Evolutionary conservation across 331 rosid species (phyloP), one percentile per base, ranked within the genome.

Genomic region (Quercus tomentella): DNA sequence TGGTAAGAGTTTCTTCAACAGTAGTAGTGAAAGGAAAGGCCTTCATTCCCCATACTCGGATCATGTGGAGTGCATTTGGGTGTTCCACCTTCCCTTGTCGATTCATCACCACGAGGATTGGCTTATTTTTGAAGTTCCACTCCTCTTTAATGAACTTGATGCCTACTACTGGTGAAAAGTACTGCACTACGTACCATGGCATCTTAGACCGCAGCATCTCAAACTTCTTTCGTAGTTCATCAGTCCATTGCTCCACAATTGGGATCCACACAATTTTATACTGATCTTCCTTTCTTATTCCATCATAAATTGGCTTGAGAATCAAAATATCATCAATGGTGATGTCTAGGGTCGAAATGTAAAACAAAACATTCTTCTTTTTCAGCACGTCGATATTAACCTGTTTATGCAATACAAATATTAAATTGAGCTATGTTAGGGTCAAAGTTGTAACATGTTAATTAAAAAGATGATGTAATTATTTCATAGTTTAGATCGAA

Each of bases 121-220:
- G 86, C 81, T 81, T 78, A 3, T 75, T 77, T 68, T 75, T 70
- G 51, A 74, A 85, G 7, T 75, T 31, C 88, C 88, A 85, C 61
- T 81, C 30, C 5, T 75, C 68, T 56, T 78, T 82, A 7, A 85
- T 75, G 61, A 55, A 65, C 37, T 57, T 63, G 45, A 70, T 28
- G n/a, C 74, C 81, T 0, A 62, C 18, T 10, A 5, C n/a, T 5
- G 83, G 22, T 62, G 70, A 18, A 49, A 70, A 20, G 4, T 70
- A 22, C 14, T 63, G 69, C 30, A 81, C 79, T 15, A 74, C 49
- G 12, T 73, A 82, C 88, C 88, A 85, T 1, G 88, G 83, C 86
- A 82, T 78, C 73, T 74, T 81, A 4, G 17, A 18, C 23, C 75
- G 49, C 45, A 76, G 6, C 10, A 14, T 28, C 60, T 85, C 83